These are phyloP conservation scores for Clausena lansium DNA, from an alignment of 345 rosid species.

Conservation along the genomic window DNA sequence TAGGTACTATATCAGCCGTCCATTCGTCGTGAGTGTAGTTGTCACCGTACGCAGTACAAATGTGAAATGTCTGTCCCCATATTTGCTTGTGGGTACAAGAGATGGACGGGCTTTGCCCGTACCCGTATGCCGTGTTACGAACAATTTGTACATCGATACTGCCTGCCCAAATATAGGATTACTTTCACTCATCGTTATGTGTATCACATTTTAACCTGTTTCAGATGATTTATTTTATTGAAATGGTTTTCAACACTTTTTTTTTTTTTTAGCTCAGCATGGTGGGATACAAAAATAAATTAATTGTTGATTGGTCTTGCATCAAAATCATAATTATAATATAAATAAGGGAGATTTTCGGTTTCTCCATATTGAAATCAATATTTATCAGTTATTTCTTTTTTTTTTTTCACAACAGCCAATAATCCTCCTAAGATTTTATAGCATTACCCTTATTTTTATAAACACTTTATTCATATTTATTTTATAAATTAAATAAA, in stretches of 20 bases:
- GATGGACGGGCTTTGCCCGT: not conserved
- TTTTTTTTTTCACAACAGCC: too few relatives aligned
- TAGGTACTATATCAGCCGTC: conserved; percentile 5
- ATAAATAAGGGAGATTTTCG: too few relatives aligned
- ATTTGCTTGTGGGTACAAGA: not conserved
- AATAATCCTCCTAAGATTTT: too few relatives aligned
- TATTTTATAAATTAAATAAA: too few relatives aligned
- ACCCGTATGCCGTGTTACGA: not conserved
- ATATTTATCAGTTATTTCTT: too few relatives aligned
- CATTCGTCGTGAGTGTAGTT: not conserved
- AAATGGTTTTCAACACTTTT: not conserved
- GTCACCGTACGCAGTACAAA: not conserved
- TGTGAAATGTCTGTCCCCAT: not conserved
- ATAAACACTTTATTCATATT: too few relatives aligned
- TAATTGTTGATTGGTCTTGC: too few relatives aligned
- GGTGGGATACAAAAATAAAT: too few relatives aligned
- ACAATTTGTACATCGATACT: not conserved
- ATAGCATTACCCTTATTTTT: fast-evolving
- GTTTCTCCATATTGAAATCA: too few relatives aligned
- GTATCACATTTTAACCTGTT: not conserved
- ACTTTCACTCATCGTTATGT: not conserved
- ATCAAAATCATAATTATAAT: too few relatives aligned
- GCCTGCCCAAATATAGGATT: not conserved
- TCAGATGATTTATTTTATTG: not conserved
- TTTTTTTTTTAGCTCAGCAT: too few relatives aligned